Conservation (phyloP, 2,329 filamentous ascomycete species). For the Hysterium pulicare region DNA sequence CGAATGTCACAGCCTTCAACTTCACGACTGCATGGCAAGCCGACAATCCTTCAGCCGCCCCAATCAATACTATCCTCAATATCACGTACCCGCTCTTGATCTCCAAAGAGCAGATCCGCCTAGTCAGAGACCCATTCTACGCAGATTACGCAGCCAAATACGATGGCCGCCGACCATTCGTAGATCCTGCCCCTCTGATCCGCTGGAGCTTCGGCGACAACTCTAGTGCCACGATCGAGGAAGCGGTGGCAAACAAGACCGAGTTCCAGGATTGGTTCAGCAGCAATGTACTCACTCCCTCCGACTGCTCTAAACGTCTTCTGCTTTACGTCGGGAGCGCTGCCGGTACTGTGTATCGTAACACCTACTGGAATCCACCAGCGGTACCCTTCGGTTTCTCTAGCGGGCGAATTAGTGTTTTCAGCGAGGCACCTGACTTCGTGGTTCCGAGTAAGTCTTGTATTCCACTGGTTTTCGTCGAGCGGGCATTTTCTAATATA, state of each 20-base stretch:
- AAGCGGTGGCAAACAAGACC: slow-evolving; percentile 51
- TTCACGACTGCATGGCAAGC: slow-evolving; percentile 36
- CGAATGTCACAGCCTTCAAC: slow-evolving; percentile 36
- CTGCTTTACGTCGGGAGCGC: slow-evolving; percentile 47
- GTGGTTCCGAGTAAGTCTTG: slow-evolving; percentile 38
- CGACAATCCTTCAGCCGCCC: slow-evolving; percentile 26
- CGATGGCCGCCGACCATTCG: slow-evolving; percentile 46
- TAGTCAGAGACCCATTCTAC: slow-evolving; percentile 49
- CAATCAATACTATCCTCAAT: slow-evolving; percentile 39
- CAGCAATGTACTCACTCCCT: slow-evolving; percentile 41
- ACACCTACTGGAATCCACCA: slow-evolving; percentile 44
- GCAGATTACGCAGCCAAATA: slow-evolving; percentile 47
- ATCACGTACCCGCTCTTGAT: slow-evolving; percentile 48
- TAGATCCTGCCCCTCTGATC: slow-evolving; percentile 48
- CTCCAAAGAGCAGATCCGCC: slow-evolving; percentile 45
- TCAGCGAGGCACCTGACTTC: slow-evolving; percentile 48
- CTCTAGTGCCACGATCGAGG: slow-evolving; percentile 34
- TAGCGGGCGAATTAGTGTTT: slow-evolving; percentile 47
- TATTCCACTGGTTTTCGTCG: background rate
- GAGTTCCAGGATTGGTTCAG: slow-evolving; percentile 50
- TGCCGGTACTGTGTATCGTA: slow-evolving; percentile 44
- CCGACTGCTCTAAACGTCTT: slow-evolving; percentile 50
- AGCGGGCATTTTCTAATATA: background rate
- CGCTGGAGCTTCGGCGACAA: slow-evolving; percentile 49
- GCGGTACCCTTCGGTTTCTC: slow-evolving; percentile 48